Evolutionary conservation across 345 rosid genomes (phyloP).

Genomic region (Turritis glabra): DNA sequence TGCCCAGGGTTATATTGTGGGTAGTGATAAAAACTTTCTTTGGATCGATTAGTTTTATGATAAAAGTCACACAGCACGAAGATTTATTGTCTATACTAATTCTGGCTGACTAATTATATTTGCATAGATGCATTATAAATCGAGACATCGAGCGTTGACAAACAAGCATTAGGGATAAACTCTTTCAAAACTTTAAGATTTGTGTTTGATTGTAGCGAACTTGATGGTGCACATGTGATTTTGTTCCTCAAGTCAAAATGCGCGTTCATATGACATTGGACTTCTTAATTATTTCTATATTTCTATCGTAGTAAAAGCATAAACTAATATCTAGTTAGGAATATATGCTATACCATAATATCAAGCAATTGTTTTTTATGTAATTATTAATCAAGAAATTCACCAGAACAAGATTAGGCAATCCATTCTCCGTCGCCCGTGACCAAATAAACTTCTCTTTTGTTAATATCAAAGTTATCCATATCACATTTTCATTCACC

Average conservation of each 20-base stretch:
- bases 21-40: too few relatives aligned
- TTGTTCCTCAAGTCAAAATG: neutral
- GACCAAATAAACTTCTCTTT: too few relatives aligned
- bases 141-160: constrained; percentile 23
- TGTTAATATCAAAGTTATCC: too few relatives aligned
- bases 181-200: neutral
- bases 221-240: constrained; percentile 30
- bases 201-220: constrained; percentile 8
- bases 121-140: constrained; percentile 1
- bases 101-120: too few relatives aligned
- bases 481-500: too few relatives aligned
- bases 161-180: constrained; percentile 2
- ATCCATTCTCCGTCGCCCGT: too few relatives aligned
- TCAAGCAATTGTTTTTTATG: neutral
- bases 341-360: neutral
- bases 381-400: neutral
- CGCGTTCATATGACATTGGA: constrained; percentile 3
- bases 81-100: too few relatives aligned
- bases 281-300: neutral
- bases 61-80: neutral
- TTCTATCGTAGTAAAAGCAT: too few relatives aligned
- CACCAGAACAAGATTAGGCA: too few relatives aligned
- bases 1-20: too few relatives aligned
- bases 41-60: too few relatives aligned
- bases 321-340: neutral